Evolutionary conservation across 768 basidiomycete genomes (phyloP).

Genomic region (Boletellus ananas): DNA sequence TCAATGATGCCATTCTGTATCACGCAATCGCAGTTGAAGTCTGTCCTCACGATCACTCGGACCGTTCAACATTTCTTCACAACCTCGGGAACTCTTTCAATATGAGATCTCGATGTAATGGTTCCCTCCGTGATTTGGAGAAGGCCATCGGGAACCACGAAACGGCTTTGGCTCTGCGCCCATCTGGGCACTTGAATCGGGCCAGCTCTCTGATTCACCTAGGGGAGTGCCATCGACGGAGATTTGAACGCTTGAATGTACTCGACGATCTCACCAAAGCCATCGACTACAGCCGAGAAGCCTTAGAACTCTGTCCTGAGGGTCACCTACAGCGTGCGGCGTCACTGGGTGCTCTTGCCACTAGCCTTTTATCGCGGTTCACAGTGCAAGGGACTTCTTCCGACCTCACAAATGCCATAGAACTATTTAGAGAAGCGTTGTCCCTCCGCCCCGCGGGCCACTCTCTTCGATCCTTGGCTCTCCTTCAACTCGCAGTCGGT

Average conservation of each 20-base stretch:
- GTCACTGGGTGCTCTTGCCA: background rate
- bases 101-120: background rate
- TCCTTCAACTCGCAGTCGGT: conserved; percentile 2
- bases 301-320: background rate
- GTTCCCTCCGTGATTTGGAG: background rate
- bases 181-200: background rate
- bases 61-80: background rate
- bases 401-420: background rate
- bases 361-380: background rate
- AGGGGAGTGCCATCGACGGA: background rate
- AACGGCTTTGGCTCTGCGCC: background rate
- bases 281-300: background rate
- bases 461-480: background rate
- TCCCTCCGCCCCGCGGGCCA: background rate
- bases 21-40: background rate
- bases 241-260: background rate
- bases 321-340: background rate
- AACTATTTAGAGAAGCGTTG: background rate
- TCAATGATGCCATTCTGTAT: background rate
- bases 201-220: background rate
- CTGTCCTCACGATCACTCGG: background rate
- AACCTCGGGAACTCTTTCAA: background rate
- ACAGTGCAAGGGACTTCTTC: background rate
- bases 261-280: background rate
- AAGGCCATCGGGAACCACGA: background rate